A percentile compares a stretch with the other conserved stretches of the same genome.
phyloP scores from a whole-genome alignment of 2,329 filamentous ascomycete species.

The Monosporascus ibericus region DNA sequence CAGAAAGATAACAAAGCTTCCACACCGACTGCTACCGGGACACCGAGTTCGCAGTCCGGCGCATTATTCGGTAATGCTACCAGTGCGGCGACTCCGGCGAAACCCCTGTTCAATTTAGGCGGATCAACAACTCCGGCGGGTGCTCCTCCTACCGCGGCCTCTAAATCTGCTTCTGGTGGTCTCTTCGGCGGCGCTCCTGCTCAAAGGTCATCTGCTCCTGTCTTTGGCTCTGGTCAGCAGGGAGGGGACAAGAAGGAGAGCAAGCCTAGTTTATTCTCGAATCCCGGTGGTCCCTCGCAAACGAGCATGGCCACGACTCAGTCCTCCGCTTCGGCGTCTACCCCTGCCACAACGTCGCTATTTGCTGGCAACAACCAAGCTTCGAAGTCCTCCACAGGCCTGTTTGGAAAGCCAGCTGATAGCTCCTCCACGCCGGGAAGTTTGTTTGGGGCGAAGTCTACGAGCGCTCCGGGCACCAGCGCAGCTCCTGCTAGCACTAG shows the following conservation, averaged over 20 bases:
- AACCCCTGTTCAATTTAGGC: slow-evolving; percentile 38
- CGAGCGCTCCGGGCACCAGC: slow-evolving; percentile 7
- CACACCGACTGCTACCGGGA: slow-evolving; percentile 12
- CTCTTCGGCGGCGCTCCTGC: slow-evolving; percentile 21
- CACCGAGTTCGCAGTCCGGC: slow-evolving; percentile 16
- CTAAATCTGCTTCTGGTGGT: slow-evolving; percentile 21
- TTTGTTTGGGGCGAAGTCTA: slow-evolving; percentile 19
- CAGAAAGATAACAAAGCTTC: slow-evolving; percentile 15
- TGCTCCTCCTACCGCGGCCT: slow-evolving; percentile 38
- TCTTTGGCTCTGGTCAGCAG: slow-evolving; percentile 36
- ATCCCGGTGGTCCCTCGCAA: slow-evolving; percentile 9
- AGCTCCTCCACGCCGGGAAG: slow-evolving; percentile 9
- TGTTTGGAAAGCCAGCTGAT: slow-evolving; percentile 23
- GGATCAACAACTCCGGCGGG: slow-evolving; percentile 51
- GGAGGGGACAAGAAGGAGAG: slow-evolving; percentile 20
- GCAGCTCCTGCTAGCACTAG: slow-evolving; percentile 7
- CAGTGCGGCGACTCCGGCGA: slow-evolving; percentile 36
- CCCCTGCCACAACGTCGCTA: slow-evolving; percentile 12
- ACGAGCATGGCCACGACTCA: slow-evolving; percentile 24
- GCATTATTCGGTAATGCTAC: slow-evolving; percentile 18
- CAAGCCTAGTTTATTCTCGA: slow-evolving; percentile 15
- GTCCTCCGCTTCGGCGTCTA: slow-evolving; percentile 14
- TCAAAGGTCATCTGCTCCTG: slow-evolving; percentile 12
- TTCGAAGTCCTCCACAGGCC: slow-evolving; percentile 9
- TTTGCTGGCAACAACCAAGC: slow-evolving; percentile 13